phyloP scores from a whole-genome alignment of 352 stramenopile genomes.

The Blastocystis sp. region DNA sequence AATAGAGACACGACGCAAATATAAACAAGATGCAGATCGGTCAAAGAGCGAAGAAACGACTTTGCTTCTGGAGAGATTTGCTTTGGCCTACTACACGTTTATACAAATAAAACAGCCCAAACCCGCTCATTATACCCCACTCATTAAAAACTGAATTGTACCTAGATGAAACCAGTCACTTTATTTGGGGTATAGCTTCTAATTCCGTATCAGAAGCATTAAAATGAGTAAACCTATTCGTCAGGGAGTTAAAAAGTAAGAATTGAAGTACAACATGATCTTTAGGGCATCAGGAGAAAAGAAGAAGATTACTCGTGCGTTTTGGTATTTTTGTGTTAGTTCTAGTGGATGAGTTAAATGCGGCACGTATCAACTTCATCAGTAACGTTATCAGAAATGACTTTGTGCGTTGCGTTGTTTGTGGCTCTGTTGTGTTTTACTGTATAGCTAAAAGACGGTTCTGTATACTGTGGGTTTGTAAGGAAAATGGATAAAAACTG shows the following conservation, averaged over 20 bases:
- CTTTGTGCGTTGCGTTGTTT: constrained; percentile 2
- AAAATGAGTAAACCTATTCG: constrained; percentile 29
- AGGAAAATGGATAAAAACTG: neutral
- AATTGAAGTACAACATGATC: neutral
- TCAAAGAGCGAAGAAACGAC: neutral
- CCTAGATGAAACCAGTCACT: neutral
- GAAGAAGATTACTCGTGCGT: neutral
- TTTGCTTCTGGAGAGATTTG: neutral
- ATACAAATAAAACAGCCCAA: neutral
- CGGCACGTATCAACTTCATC: neutral
- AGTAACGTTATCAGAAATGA: neutral
- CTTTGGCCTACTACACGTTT: neutral
- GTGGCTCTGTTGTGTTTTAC: neutral
- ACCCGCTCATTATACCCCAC: neutral
- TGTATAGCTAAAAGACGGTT: constrained; percentile 9
- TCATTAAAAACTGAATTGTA: neutral
- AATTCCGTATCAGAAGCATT: neutral
- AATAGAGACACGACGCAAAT: neutral
- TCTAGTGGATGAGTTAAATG: constrained; percentile 32
- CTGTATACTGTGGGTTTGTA: constrained; percentile 34
- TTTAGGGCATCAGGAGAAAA: neutral
- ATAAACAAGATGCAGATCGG: neutral
- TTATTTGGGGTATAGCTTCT: neutral
- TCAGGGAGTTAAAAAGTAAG: constrained; percentile 9
- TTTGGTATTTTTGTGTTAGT: neutral